Evolutionary conservation across 148 eudicot genomes (phyloP).

Genomic region (Heliamphora exappendiculata): DNA sequence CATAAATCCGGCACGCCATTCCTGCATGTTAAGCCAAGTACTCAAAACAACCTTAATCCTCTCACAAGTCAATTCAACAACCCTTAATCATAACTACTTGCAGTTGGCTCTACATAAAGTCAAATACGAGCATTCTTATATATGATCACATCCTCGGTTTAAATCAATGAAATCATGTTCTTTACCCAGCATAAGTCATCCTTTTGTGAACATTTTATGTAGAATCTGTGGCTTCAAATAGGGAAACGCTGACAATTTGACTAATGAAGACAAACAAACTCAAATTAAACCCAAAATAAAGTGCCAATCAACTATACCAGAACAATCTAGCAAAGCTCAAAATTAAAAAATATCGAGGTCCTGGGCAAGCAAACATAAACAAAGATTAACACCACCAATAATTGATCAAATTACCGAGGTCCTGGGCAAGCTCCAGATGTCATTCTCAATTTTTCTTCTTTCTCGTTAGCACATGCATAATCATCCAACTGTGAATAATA

Average conservation of each 20-base stretch:
- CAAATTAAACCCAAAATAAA: background rate
- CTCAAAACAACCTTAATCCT: background rate
- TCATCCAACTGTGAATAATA: too few species aligned
- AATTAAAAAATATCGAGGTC: background rate
- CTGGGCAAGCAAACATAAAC: background rate
- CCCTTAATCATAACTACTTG: background rate
- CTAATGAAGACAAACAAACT: background rate
- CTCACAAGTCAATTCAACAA: background rate
- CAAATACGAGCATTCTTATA: background rate
- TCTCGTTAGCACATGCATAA: too few species aligned
- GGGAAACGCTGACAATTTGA: background rate
- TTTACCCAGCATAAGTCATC: background rate
- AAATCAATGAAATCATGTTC: background rate
- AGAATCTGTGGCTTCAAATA: background rate
- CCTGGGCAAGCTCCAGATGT: background rate
- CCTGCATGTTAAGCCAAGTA: background rate
- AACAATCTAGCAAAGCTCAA: background rate
- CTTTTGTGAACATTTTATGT: background rate
- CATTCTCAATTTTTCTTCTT: background rate
- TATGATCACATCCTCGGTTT: background rate
- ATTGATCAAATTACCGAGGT: background rate
- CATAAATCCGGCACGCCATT: too few species aligned
- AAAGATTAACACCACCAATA: background rate
- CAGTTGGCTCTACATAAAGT: background rate
- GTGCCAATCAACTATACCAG: background rate